Evolutionary conservation across 805 yeast species (phyloP).

Genomic region (Jamesozyma rosinii): DNA sequence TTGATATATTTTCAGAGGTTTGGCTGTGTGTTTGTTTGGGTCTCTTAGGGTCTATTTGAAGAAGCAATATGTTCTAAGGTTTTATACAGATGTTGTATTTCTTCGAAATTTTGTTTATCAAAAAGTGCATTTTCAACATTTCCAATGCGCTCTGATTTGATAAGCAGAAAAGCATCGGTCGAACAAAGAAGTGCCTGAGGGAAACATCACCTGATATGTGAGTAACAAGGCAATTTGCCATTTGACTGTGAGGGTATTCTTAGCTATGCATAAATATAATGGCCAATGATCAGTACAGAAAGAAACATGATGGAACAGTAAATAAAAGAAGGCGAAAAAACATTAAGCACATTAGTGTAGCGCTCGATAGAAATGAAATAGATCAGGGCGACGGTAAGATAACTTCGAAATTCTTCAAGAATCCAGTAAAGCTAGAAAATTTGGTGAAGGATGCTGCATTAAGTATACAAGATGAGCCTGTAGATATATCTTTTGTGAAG

Average conservation of each 20-base stretch:
- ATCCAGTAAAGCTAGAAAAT: neutral
- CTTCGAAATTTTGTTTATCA: neutral
- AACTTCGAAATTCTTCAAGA: conserved; percentile 2
- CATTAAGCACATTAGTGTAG: neutral
- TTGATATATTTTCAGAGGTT: neutral
- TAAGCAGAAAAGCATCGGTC: neutral
- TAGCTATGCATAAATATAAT: neutral
- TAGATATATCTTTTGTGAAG: conserved; percentile 19
- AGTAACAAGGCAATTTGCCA: too few species aligned
- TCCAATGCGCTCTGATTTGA: neutral
- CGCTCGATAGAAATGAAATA: neutral
- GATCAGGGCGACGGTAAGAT: conserved; percentile 1
- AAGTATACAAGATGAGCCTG: conserved; percentile 1
- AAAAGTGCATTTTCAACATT: neutral
- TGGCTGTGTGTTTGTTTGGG: neutral
- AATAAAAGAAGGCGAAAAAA: neutral
- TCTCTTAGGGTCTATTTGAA: neutral
- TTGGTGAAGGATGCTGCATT: neutral
- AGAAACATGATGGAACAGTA: neutral
- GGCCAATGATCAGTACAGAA: neutral
- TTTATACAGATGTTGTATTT: neutral
- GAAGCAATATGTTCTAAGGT: neutral
- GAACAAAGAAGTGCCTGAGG: too few species aligned
- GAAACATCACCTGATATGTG: too few species aligned
- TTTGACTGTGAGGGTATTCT: too few species aligned